Percentiles rank a stretch among this genome's conserved stretches.
Evolutionary conservation across 2,329 filamentous ascomycete species (phyloP).

Genomic region (Exophiala alcalophila): DNA sequence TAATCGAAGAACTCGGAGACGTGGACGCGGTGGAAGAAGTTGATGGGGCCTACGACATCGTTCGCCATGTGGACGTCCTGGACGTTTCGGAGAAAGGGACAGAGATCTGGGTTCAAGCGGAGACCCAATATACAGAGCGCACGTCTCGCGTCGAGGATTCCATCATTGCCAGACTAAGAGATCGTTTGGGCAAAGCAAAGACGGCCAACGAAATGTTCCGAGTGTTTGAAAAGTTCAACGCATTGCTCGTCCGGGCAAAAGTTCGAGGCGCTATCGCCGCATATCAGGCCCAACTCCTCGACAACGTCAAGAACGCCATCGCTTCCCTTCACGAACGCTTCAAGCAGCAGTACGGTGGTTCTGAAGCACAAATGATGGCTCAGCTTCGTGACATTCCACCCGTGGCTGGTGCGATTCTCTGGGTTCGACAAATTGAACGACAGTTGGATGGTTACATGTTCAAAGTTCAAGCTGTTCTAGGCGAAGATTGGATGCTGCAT

Average conservation of each 20-base stretch:
- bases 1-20: constrained; percentile 93
- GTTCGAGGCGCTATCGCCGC: constrained; percentile 96
- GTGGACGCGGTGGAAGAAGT: constrained; percentile 97
- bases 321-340: constrained; percentile 90
- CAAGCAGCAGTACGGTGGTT: constrained; percentile 98
- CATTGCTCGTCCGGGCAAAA: constrained; percentile 96
- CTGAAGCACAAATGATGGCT: constrained; percentile 96
- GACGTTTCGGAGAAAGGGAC: constrained; percentile 90
- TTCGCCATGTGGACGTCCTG: constrained; percentile 92
- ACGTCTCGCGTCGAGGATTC: constrained; percentile 98
- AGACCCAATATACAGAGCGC: constrained; percentile 94
- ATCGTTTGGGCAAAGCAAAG: constrained; percentile 90
- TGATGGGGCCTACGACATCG: constrained; percentile 84
- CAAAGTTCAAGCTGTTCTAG: constrained; percentile 97
- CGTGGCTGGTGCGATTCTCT: constrained; percentile 94
- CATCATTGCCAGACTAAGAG: constrained; percentile 89
- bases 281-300: constrained; percentile 96
- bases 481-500: constrained; percentile 90
- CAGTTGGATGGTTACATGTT: constrained; percentile 97
- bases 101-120: constrained; percentile 85
- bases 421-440: constrained; percentile 93
- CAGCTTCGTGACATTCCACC: constrained; percentile 93
- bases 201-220: constrained; percentile 99
- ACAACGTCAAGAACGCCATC: constrained; percentile 96
- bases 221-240: constrained; percentile 99